Evolutionary conservation across 805 yeast genomes (phyloP).

Genomic region (Kuraishia cidri): DNA sequence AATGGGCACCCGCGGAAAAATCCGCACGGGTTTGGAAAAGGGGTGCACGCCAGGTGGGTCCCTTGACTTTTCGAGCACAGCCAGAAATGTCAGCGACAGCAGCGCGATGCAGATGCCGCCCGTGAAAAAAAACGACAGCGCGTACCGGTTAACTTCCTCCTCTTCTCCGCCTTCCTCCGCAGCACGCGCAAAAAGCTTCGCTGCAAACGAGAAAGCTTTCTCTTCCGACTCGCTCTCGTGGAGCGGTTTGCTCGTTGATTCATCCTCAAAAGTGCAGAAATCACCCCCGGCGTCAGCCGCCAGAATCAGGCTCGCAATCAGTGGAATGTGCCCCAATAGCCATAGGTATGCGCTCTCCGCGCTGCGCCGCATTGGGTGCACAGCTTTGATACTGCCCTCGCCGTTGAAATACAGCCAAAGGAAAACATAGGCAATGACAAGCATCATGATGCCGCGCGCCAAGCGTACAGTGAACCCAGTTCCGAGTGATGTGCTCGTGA

Average conservation of each 20-base stretch:
- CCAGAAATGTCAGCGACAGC: constrained; percentile 26
- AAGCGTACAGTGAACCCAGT: constrained; percentile 32
- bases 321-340: constrained; percentile 39
- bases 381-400: constrained; percentile 36
- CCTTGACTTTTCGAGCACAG: constrained; percentile 31
- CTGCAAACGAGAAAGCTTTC: too few relatives aligned
- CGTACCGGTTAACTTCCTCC: constrained; percentile 24
- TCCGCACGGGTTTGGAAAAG: constrained; percentile 25
- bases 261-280: constrained; percentile 21
- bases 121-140: constrained; percentile 38
- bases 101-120: constrained; percentile 43
- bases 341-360: constrained; percentile 34
- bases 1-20: constrained; percentile 21
- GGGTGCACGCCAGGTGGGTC: constrained; percentile 25
- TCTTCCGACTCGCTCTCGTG: background rate
- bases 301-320: constrained; percentile 40
- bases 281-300: constrained; percentile 56
- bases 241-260: background rate
- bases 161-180: constrained; percentile 11
- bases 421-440: constrained; percentile 37
- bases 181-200: background rate
- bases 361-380: constrained; percentile 45
- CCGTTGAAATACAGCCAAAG: constrained; percentile 49
- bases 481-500: constrained; percentile 34
- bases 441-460: constrained; percentile 37